A percentile compares a stretch with the other conserved stretches of the same genome.
Evolutionary conservation across 805 yeast species (phyloP).

Genomic region (Yarrowia phangngaensis): DNA sequence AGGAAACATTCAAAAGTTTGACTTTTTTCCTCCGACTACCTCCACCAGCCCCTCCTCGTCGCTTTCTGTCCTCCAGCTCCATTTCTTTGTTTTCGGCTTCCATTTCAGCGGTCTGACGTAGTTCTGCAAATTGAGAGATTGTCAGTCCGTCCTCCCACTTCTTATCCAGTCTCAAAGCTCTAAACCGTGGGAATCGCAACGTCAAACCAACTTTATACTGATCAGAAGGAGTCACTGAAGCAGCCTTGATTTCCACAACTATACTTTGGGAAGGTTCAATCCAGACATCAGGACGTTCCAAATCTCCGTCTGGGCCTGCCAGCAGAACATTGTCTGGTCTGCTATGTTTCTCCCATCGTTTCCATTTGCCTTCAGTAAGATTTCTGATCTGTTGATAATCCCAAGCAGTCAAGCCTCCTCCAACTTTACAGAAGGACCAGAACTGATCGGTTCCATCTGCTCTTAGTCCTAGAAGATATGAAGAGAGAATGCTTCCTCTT

Average conservation of each 20-base stretch:
- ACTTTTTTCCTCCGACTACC: constrained; percentile 17
- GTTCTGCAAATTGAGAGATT: constrained; percentile 48
- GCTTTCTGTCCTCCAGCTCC: constrained; percentile 38
- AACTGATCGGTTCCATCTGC: constrained; percentile 45
- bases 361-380: constrained; percentile 61
- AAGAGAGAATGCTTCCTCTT: constrained; percentile 41
- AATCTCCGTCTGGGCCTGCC: constrained; percentile 27
- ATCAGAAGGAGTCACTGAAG: constrained; percentile 56
- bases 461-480: constrained; percentile 70
- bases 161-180: constrained; percentile 66
- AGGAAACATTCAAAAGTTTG: constrained; percentile 9
- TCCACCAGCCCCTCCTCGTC: constrained; percentile 33
- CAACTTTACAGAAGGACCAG: constrained; percentile 69
- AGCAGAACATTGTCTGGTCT: constrained; percentile 27
- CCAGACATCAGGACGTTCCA: constrained; percentile 64
- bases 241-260: constrained; percentile 78
- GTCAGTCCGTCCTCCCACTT: constrained; percentile 54
- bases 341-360: constrained; percentile 37
- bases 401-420: constrained; percentile 71
- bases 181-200: constrained; percentile 70
- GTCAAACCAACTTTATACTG: constrained; percentile 66
- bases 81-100: constrained; percentile 30
- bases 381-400: constrained; percentile 60
- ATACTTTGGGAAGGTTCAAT: constrained; percentile 72
- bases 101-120: constrained; percentile 36